Percentiles rank a stretch among this genome's conserved stretches.
These are phyloP conservation scores for Penicillium sp. DNA, from an alignment of 2,329 filamentous ascomycete genomes.

Conservation along the genomic window DNA sequence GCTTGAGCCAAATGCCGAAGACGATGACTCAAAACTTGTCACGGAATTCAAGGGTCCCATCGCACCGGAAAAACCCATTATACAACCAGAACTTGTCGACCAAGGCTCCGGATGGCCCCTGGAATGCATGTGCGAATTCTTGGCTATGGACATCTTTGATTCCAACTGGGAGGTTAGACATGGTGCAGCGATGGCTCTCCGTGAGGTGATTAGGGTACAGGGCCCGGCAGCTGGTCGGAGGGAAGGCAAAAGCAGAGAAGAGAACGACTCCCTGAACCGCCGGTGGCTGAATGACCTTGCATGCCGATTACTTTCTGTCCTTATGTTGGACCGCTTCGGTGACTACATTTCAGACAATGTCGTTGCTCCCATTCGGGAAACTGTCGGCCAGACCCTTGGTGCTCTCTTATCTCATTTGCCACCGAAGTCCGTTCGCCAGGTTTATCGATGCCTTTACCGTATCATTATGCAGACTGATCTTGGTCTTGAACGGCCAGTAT, in stretches of 20 bases:
- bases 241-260: constrained; percentile 64
- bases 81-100: constrained; percentile 73
- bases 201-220: constrained; percentile 89
- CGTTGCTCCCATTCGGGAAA: constrained; percentile 92
- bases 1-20: constrained; percentile 73
- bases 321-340: constrained; percentile 96
- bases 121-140: constrained; percentile 87
- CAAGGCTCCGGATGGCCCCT: constrained; percentile 90
- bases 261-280: constrained; percentile 78
- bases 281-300: constrained; percentile 91
- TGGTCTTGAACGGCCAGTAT: constrained; percentile 69
- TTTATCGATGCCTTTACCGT: constrained; percentile 79
- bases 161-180: constrained; percentile 92
- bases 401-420: constrained; percentile 83
- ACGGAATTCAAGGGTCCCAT: constrained; percentile 90
- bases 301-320: constrained; percentile 90
- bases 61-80: constrained; percentile 77
- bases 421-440: constrained; percentile 72
- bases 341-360: constrained; percentile 98
- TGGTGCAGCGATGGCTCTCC: constrained; percentile 89
- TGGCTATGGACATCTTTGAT: constrained; percentile 92
- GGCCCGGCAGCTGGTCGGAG: constrained; percentile 80
- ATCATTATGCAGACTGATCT: constrained; percentile 91
- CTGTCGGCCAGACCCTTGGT: constrained; percentile 88
- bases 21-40: constrained; percentile 89